Conservation (phyloP, 352 stramenopile genomes). For the Achlya hypogyna region DNA sequence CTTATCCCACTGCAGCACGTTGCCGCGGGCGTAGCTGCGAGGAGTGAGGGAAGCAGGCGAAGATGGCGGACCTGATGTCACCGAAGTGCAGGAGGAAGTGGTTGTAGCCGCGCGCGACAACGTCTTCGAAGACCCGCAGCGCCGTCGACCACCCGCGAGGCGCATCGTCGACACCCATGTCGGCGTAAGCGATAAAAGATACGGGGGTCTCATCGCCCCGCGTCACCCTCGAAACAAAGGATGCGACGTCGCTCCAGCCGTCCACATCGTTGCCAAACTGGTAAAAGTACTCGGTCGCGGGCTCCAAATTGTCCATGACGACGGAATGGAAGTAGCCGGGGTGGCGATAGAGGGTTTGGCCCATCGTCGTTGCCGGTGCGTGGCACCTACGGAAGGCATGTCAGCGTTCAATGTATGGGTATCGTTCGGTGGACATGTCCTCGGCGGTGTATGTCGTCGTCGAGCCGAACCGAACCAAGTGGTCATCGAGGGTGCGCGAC, state of each 20-base stretch:
- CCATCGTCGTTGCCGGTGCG: constrained; percentile 43
- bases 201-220: constrained; percentile 21
- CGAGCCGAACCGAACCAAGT: constrained; percentile 22
- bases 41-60: not conserved
- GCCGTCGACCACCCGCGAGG: constrained; percentile 49
- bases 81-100: constrained; percentile 68
- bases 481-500: not conserved
- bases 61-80: constrained; percentile 45
- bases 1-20: constrained; percentile 57
- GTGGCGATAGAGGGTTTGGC: constrained; percentile 61
- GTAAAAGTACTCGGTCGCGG: constrained; percentile 54
- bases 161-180: constrained; percentile 63
- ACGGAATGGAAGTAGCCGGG: constrained; percentile 76
- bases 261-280: constrained; percentile 67
- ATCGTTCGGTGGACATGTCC: constrained; percentile 32
- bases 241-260: constrained; percentile 43
- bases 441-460: constrained; percentile 55
- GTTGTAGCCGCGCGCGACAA: constrained; percentile 44
- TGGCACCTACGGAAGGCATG: constrained; percentile 35
- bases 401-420: not conserved
- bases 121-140: constrained; percentile 41
- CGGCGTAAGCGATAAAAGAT: constrained; percentile 63
- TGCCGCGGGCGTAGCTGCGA: constrained; percentile 50
- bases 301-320: constrained; percentile 38
- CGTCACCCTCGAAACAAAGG: constrained; percentile 26